Base-by-base conservation (phyloP, 257 asterid genomes). In the Penstemon newberryi region DNA sequence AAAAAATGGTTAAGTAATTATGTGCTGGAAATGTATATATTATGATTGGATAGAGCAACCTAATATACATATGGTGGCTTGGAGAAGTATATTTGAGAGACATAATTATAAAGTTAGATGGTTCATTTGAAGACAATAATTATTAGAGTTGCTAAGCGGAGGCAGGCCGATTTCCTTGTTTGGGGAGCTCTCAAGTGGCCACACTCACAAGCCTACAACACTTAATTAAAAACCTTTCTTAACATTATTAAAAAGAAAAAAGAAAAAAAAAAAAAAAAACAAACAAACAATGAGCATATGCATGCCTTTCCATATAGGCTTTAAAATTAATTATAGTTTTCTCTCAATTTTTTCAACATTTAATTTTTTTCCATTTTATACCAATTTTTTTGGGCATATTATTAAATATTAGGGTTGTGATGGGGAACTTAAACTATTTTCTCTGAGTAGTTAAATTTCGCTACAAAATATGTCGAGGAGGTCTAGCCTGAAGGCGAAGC, bases 51-150 rank as follows among this genome's bases (percentile, higher is more conserved):
- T 60, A 44, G 69, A 67, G 64, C 52, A 63, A 69, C 10, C 40
- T 13, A 25, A 42, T 45, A 8, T n/a, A n/a, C 33, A 74, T 65
- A 66, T 76, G 78, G 66, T 70, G 76, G 84, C 73, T 70, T 73
- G 77, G 73, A 69, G 78, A 73, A 78, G 79, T 72, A 80, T 25
- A 25, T 25, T 25, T 25, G 33, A 25, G 77, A 79, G 95, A 91
- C 94, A 91, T 79, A 91, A 87, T 89, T 78, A 91, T 91, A 83
- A 73, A 74, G 70, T 66, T 64, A 78, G 88, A 85, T 50, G 81
- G 78, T 76, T 75, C 67, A 84, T 78, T 82, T 86, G 86, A 82
- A 84, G 86, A 87, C 88, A 87, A 78, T 80, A 86, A 89, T 85
- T 68, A 91, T 89, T 84, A 81, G 86, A 75, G 87, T 74, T 80